Base-by-base conservation (phyloP, 1,284 basidiomycete genomes). In the Anthracocystis walkeri region DNA sequence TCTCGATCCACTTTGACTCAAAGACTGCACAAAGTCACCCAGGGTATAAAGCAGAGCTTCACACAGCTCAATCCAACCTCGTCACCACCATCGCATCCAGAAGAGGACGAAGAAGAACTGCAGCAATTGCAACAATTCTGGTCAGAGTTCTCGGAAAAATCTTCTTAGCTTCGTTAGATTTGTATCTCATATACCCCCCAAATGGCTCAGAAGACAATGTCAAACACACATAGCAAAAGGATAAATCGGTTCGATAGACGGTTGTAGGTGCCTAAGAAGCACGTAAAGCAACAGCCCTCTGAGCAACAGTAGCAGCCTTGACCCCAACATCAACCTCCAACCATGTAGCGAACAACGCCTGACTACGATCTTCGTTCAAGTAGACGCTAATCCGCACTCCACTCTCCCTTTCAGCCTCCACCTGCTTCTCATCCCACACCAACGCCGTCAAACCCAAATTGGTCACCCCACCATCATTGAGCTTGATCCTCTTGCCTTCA, bases 321-420 rank as follows among this genome's bases (percentile, higher is more conserved):
- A 79, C 55, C 1, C 72, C 73, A 0, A 29, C 87, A 73, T 92
- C 91, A 77, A 93, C 92, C 14, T 92, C 91, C 65, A 95, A 85
- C 78, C 92, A 89, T 41, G 93, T 90, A 0, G 92, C 93, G 87
- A 97, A 97, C 77, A 97, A 87, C 46, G 95, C 92, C 81, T 94
- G 92, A 81, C 90, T 92, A 44, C 95, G 90, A 85, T 97, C 95
- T 69, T 89, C 89, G 86, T 97, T 96, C 83, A 97, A 89, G 85
- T 97, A 97, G 40, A 97, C 92, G 0, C 95, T 94, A 23, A 97
- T 86, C 77, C 92, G 20, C 12, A 46, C 52, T 12, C 4, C 40
- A 42, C 38, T 25, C 38, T 41, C 40, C 6, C 3, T 45, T 12
- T 23, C 3, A 5, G 29, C 25, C 7, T 38, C 42, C 16, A 14